A percentile compares a stretch with the other conserved stretches of the same genome.
phyloP scores from a whole-genome alignment of 2,329 filamentous ascomycete genomes.

The Stachybotrys echinatus region DNA sequence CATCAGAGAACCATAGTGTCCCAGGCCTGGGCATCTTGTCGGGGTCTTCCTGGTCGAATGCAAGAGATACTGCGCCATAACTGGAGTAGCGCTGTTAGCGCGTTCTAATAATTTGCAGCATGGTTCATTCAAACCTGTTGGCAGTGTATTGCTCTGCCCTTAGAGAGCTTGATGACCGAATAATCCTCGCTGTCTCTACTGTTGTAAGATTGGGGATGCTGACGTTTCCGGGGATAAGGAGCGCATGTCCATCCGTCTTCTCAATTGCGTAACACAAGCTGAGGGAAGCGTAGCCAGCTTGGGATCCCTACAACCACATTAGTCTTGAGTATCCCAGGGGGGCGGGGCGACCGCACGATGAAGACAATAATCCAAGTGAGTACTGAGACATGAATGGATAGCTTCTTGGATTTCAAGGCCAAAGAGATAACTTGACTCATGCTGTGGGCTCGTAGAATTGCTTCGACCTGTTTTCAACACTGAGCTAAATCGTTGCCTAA shows the following conservation, averaged over 20 bases:
- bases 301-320: slow-evolving; percentile 24
- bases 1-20: slow-evolving; percentile 21
- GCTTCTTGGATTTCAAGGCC: slow-evolving; percentile 9
- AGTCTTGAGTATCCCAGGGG: background rate
- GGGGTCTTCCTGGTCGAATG: slow-evolving; percentile 14
- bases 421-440: slow-evolving; percentile 13
- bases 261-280: slow-evolving; percentile 37
- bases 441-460: slow-evolving; percentile 13
- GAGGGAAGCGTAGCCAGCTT: slow-evolving; percentile 36
- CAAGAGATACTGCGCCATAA: slow-evolving; percentile 31
- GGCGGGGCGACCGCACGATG: background rate
- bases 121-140: slow-evolving; percentile 23
- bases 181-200: slow-evolving; percentile 24
- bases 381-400: slow-evolving; percentile 11
- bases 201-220: slow-evolving; percentile 28
- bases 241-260: slow-evolving; percentile 22
- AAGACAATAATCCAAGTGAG: slow-evolving; percentile 12
- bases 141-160: slow-evolving; percentile 36
- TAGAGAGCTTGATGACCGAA: slow-evolving; percentile 8
- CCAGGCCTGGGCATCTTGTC: slow-evolving; percentile 20
- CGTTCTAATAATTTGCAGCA: too few species aligned
- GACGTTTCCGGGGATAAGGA: slow-evolving; percentile 27
- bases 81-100: slow-evolving; percentile 12
- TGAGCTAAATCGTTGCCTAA: too few species aligned
- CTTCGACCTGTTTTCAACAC: slow-evolving; percentile 8